Percentiles rank a stretch among this genome's conserved stretches.
These are phyloP conservation scores for Dalbergia oliveri DNA, from an alignment of 306 rosid genomes.

Conservation along the genomic window DNA sequence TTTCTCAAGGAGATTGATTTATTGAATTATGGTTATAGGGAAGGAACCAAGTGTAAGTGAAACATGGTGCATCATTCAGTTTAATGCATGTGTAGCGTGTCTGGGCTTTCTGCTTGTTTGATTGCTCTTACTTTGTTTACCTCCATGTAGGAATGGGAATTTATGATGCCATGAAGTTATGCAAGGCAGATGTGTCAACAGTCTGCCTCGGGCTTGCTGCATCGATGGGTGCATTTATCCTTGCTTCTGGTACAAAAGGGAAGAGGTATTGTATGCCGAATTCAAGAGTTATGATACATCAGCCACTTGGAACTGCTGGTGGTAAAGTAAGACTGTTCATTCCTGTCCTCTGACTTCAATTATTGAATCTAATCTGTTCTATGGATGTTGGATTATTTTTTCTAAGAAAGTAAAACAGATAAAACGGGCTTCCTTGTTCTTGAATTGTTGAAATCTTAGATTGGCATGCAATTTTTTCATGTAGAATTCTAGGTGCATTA, in stretches of 20 bases:
- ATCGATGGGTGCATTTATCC: constrained; percentile 97
- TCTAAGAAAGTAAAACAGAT: neutral
- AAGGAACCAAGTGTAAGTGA: neutral
- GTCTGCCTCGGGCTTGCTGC: constrained; percentile 97
- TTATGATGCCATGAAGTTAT: constrained; percentile 96
- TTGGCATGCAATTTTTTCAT: constrained; percentile 33
- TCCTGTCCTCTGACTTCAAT: constrained; percentile 7
- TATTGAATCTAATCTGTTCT: constrained; percentile 7
- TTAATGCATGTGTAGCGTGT: constrained; percentile 21
- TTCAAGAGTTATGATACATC: constrained; percentile 95
- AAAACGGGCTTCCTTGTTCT: constrained; percentile 4
- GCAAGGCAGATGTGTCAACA: constrained; percentile 96
- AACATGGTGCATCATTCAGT: neutral
- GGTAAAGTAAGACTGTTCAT: constrained; percentile 69
- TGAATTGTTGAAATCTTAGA: neutral
- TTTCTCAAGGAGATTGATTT: neutral
- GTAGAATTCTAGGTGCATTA: neutral
- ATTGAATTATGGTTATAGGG: constrained; percentile 31
- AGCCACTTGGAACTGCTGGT: constrained; percentile 85
- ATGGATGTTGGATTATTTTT: neutral
- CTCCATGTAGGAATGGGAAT: constrained; percentile 86
- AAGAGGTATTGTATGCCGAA: constrained; percentile 99
- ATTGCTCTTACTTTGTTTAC: constrained; percentile 42
- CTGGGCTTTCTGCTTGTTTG: constrained; percentile 26
- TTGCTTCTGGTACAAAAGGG: constrained; percentile 90